Evolutionary conservation across 2,329 filamentous ascomycete species (phyloP).

Genomic region (Verticillium zaregamsianum): DNA sequence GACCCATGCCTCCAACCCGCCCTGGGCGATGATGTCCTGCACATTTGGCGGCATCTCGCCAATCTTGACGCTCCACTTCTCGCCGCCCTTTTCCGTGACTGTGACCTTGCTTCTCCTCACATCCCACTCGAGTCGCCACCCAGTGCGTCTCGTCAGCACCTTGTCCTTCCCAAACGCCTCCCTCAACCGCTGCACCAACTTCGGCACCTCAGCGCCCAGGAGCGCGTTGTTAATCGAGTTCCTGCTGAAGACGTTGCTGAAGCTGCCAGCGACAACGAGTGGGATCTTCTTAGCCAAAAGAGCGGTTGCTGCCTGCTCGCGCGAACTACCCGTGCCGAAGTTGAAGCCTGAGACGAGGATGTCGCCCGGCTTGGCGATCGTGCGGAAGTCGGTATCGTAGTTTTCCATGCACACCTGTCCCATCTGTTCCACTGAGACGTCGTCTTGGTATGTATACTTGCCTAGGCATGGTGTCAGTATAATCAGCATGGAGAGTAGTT

Average conservation of each 20-base stretch:
- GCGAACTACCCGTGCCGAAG: conserved; percentile 79
- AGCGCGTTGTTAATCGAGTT: conserved; percentile 79
- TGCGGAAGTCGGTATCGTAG: conserved; percentile 72
- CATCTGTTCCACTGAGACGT: conserved; percentile 74
- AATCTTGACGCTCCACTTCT: conserved; percentile 74
- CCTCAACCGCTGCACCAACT: conserved; percentile 61
- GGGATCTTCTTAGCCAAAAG: conserved; percentile 78
- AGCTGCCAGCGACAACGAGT: conserved; percentile 75
- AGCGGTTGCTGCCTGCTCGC: conserved; percentile 86
- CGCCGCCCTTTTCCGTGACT: conserved; percentile 63
- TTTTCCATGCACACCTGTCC: conserved; percentile 90
- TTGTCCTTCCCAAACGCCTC: conserved; percentile 54
- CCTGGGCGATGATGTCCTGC: conserved; percentile 76
- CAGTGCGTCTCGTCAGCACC: conserved; percentile 65
- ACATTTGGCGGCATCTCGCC: conserved; percentile 81
- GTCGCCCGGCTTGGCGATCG: conserved; percentile 63
- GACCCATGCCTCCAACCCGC: conserved; percentile 80
- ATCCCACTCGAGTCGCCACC: conserved; percentile 83
- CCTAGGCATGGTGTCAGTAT: background rate
- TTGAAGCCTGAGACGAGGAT: conserved; percentile 85
- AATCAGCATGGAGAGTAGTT: no score
- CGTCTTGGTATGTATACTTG: conserved; percentile 92
- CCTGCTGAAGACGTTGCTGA: conserved; percentile 77
- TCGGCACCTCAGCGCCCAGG: conserved; percentile 66
- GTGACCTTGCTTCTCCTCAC: conserved; percentile 66